phyloP scores from a whole-genome alignment of 139 green algal genomes.

The Spirogloea muscicola region DNA sequence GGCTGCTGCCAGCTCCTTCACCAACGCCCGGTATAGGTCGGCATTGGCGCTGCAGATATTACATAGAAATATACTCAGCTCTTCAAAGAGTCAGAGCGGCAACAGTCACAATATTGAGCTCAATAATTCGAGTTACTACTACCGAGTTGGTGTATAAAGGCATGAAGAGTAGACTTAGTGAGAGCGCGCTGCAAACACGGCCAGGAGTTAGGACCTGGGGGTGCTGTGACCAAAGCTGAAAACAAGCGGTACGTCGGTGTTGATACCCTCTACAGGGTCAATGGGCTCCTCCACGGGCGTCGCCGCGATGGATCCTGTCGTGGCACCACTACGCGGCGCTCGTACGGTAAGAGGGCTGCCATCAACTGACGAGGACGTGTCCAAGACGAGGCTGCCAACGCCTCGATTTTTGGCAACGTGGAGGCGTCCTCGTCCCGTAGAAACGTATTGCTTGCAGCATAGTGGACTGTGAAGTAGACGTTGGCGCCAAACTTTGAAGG shows the following conservation, averaged over 20 bases:
- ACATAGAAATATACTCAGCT: background rate
- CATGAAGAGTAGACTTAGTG: background rate
- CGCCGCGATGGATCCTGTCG: slow-evolving; percentile 75
- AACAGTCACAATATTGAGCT: background rate
- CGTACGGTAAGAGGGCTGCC: no score
- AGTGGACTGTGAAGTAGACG: no score
- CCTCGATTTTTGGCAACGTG: no score
- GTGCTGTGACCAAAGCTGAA: slow-evolving; percentile 78
- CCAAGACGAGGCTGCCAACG: no score
- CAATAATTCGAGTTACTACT: background rate
- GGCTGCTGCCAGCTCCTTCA: slow-evolving; percentile 69
- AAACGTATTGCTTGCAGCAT: no score
- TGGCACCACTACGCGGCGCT: no score
- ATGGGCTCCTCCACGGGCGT: slow-evolving; percentile 74
- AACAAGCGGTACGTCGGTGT: slow-evolving; percentile 58
- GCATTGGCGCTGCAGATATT: slow-evolving; percentile 28
- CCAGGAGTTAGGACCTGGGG: slow-evolving; percentile 7
- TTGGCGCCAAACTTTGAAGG: no score
- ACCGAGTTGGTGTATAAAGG: background rate
- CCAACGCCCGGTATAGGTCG: slow-evolving; percentile 70
- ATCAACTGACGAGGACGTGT: no score
- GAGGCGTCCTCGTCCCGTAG: no score
- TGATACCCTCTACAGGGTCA: slow-evolving; percentile 67
- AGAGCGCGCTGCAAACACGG: background rate
- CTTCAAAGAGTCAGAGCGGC: background rate